These are phyloP conservation scores for Starmerella gropengiesseri DNA, from an alignment of 805 yeast genomes.

Conservation along the genomic window DNA sequence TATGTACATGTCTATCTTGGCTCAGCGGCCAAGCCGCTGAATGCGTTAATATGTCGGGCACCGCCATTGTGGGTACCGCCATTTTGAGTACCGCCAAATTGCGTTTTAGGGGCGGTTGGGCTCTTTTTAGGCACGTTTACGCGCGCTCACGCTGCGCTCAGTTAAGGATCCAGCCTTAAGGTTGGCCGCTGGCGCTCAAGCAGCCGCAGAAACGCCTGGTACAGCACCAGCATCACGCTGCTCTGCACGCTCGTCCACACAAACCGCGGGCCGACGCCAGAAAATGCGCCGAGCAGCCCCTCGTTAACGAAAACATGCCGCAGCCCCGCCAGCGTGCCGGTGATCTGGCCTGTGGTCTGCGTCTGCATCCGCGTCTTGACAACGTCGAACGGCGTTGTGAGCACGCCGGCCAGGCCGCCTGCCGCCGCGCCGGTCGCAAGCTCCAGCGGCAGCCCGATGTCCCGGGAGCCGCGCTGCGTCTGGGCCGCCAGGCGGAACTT, in stretches of 20 bases:
- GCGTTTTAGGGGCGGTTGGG: no score
- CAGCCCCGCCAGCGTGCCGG: conserved; percentile 44
- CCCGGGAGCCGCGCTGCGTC: conserved; percentile 24
- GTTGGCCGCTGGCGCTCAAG: conserved; percentile 24
- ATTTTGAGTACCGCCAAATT: no score
- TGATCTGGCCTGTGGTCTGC: conserved; percentile 38
- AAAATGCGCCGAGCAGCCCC: conserved; percentile 69
- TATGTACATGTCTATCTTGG: no score
- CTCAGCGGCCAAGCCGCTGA: no score
- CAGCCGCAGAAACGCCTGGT: conserved; percentile 62
- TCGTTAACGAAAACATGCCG: conserved; percentile 52
- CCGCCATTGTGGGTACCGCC: no score
- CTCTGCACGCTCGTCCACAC: conserved; percentile 96
- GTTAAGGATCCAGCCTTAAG: conserved; percentile 6
- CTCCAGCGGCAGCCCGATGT: conserved; percentile 42
- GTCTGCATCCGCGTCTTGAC: conserved; percentile 90
- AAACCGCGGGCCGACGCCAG: conserved; percentile 93
- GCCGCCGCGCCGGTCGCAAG: conserved; percentile 88
- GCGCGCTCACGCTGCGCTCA: not conserved
- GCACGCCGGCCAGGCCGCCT: conserved; percentile 80
- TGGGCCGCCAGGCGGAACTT: conserved; percentile 35
- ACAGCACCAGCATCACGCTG: conserved; percentile 80
- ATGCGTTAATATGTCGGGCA: no score
- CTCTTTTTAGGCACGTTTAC: not conserved
- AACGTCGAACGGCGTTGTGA: conserved; percentile 88